Conservation (phyloP, 352 stramenopile genomes). For the Thraustochytrium striatum region DNA sequence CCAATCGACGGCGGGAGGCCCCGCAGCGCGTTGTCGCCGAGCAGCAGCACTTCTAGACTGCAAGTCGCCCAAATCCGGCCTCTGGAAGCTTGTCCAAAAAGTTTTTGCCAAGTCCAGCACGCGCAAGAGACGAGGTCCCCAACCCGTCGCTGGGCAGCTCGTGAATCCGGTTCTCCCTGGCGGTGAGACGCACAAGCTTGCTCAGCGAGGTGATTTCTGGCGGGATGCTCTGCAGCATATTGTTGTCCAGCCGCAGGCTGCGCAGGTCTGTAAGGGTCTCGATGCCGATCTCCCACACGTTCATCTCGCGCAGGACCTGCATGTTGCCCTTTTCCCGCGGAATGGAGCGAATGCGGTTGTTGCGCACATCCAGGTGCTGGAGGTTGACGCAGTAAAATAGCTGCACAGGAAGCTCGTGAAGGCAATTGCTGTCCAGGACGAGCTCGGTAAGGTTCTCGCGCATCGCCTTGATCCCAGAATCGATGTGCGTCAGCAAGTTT, state of each 20-base stretch:
- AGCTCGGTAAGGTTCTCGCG: conserved; percentile 2
- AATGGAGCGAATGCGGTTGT: conserved; percentile 9
- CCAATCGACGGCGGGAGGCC: not conserved
- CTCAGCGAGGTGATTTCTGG: not conserved
- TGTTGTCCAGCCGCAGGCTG: conserved; percentile 12
- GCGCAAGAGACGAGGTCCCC: not conserved
- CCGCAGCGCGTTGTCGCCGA: not conserved
- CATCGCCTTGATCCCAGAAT: not conserved
- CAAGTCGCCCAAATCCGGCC: not conserved
- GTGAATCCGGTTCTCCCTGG: not conserved
- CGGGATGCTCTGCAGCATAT: not conserved
- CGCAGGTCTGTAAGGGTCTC: conserved; percentile 7
- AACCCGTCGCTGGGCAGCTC: not conserved
- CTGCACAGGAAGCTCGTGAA: conserved; percentile 5
- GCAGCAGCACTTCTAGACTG: not conserved
- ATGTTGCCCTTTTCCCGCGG: conserved; percentile 44
- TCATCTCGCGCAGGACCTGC: conserved; percentile 31
- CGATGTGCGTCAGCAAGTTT: not conserved
- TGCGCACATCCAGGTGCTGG: not conserved
- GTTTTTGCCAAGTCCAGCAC: not conserved
- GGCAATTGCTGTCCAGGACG: not conserved
- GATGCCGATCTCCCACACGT: conserved; percentile 43
- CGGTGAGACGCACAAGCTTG: not conserved
- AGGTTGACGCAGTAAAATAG: not conserved
- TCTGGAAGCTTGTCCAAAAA: not conserved